Conservation (phyloP, 164 flowering plant species). For the Chimonanthus salicifolius region DNA sequence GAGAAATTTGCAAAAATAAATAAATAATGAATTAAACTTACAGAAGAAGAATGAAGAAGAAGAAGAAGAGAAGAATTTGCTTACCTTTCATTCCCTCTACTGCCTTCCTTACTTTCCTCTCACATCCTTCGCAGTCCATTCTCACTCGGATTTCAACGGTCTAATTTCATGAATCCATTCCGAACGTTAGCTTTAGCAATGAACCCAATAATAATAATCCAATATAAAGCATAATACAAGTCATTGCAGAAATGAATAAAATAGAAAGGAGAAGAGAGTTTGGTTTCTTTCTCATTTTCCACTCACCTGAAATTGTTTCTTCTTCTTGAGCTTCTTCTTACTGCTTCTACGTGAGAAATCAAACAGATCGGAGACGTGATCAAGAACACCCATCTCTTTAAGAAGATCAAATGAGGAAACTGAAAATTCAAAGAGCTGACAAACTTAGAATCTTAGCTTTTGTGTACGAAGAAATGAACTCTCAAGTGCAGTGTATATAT, state of each 20-base stretch:
- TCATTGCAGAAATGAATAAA: not conserved
- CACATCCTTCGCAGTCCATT: slow-evolving; percentile 97
- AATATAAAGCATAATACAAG: no score
- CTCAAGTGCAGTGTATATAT: not conserved
- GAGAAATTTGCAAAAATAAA: not conserved
- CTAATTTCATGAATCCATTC: slow-evolving; percentile 25
- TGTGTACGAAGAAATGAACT: not conserved
- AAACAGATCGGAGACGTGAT: slow-evolving; percentile 23
- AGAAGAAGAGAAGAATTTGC: not conserved
- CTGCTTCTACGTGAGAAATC: slow-evolving; percentile 18
- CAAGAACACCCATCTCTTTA: slow-evolving; percentile 31
- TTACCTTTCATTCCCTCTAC: slow-evolving; percentile 74
- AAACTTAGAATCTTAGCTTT: not conserved
- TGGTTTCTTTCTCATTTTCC: not conserved
- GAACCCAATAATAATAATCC: not conserved
- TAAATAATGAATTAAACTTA: not conserved
- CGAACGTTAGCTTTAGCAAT: not conserved
- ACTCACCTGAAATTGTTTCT: slow-evolving; percentile 34
- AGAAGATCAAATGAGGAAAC: not conserved
- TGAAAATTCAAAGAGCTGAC: not conserved
- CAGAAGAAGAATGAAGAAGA: not conserved
- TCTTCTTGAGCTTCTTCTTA: slow-evolving; percentile 22
- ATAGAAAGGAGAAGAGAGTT: not conserved
- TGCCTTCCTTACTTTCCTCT: slow-evolving; percentile 55
- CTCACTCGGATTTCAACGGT: slow-evolving; percentile 85